Evolutionary conservation across 257 asterid genomes (phyloP), one percentile per base, ranked within the genome.

Genomic region (Salvia splendens): DNA sequence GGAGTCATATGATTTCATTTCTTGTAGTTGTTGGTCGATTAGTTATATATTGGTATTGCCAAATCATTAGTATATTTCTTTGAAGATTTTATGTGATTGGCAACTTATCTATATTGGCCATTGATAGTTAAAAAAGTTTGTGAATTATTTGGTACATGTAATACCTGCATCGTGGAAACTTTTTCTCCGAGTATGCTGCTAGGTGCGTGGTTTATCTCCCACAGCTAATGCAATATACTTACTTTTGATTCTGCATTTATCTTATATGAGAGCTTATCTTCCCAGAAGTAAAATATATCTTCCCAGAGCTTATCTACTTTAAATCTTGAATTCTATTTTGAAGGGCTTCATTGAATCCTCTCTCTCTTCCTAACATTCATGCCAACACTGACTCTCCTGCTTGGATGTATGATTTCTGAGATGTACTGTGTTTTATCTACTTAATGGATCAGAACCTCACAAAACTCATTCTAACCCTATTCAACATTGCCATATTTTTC

Each of bases 141-240:
- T 8, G 41, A 6, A 48, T 52, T 48, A 64, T 55, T 43, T 43
- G 5, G 12, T 43, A 3, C 5, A 12, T 3, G 4, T 12, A 0
- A 46, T 46, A 46, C 51, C 51, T 12, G 16, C 51, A 46, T 10
- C 12, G 11, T 41, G 82, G 85, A 65, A 84, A 77, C 53, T 84
- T 74, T 64, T 84, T 84, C 67, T 81, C 85, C 4, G 89, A 84
- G 60, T 81, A 81, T 70, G 83, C 86, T 49, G 83, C 85, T 51
- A 54, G 86, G 86, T 81, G 76, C 50, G 50, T 48, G 54, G 54
- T 14, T 15, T 1, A 11, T 41, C 3, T 64, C 49, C 57, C 69
- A 46, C 5, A 6, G 10, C 46, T 52, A 17, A 15, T 36, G 63
- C 72, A 38, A 3, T 17, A 38, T 41, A 11, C 46, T 41, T 54